Base-by-base conservation (phyloP, 192 early-diverging fungal species). In the Jimgerdemannia flammicorona region DNA sequence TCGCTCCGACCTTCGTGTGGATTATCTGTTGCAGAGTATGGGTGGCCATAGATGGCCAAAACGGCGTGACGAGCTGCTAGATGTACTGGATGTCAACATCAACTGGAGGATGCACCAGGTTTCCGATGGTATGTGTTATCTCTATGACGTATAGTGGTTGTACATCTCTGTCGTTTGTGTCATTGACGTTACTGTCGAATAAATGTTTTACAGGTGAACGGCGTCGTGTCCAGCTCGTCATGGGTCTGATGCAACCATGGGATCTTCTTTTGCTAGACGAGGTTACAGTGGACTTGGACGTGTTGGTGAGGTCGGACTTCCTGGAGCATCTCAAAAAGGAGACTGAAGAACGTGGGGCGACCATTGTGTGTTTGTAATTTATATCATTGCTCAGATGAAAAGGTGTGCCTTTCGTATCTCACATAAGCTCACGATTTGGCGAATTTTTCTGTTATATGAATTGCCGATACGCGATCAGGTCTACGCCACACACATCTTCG, bases 401-500 rank as follows among this genome's bases (percentile, higher is more conserved):
- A 11, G 20, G 66, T 64, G 39, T 70, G 41, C 42, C 65, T 43
- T 43, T 64, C 40, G 3, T 74, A 11, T 11, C 67, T 19, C 20
- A 8, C 69, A 29, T 29, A 29, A 29, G 29, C 29, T 29, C 29
- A 29, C 6, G 59, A 70, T 18, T 44, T 39, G 19, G 3, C 42
- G 10, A 75, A 19, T 29, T 18, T 65, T 17, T 77, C 0, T 40
- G 40, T 10, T 40, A 17, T 19, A 10, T 1, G 3, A 11, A 66
- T 11, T 59, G 19, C 29, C 29, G 29, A 29, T 29, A 29, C 29
- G 29, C 29, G 29, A 29, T 29, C 29, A 81, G 82, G 67, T 84
- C 1, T 93, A 94, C 78, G 93, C 93, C 14, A 94, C 93, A 7
- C 93, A 94, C 78, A 94, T 94, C 73, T 94, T 94, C 77, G 93